phyloP scores from a whole-genome alignment of 768 basidiomycete genomes.

The Russula sp. region DNA sequence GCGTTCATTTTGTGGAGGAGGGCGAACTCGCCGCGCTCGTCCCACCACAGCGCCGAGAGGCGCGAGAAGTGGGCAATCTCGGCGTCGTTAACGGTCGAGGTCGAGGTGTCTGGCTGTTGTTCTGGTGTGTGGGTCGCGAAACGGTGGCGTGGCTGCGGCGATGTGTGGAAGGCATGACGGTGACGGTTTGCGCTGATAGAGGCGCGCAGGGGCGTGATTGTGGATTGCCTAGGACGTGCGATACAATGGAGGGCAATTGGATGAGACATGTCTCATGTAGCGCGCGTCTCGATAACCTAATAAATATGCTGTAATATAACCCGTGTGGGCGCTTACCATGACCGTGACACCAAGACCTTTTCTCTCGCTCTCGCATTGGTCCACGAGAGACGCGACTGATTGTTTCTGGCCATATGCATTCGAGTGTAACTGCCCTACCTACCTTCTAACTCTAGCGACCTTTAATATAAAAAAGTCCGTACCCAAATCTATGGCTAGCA shows the following conservation, averaged over 20 bases:
- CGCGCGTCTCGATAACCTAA: no score
- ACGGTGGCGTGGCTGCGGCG: neutral
- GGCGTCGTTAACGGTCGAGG: constrained; percentile 57
- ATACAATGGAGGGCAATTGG: neutral
- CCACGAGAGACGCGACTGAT: no score
- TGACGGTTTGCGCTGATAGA: neutral
- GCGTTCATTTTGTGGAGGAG: constrained; percentile 96
- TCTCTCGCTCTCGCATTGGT: no score
- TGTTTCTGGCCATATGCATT: no score
- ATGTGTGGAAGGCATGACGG: neutral
- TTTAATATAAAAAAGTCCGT: neutral
- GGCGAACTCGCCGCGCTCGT: constrained; percentile 85
- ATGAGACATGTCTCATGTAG: neutral
- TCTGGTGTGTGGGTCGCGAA: neutral
- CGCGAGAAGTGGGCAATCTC: constrained; percentile 89
- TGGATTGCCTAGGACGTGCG: neutral
- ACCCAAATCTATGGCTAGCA: neutral
- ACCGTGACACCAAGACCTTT: no score
- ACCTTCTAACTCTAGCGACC: neutral
- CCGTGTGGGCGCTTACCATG: no score
- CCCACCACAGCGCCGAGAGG: constrained; percentile 93
- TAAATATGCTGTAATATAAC: no score
- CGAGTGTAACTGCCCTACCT: neutral
- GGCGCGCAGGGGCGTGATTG: neutral
- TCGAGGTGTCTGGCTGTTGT: constrained; percentile 24